Evolutionary conservation across 2,329 filamentous ascomycete species (phyloP).

Genomic region (Fusarium brachygibbosum): DNA sequence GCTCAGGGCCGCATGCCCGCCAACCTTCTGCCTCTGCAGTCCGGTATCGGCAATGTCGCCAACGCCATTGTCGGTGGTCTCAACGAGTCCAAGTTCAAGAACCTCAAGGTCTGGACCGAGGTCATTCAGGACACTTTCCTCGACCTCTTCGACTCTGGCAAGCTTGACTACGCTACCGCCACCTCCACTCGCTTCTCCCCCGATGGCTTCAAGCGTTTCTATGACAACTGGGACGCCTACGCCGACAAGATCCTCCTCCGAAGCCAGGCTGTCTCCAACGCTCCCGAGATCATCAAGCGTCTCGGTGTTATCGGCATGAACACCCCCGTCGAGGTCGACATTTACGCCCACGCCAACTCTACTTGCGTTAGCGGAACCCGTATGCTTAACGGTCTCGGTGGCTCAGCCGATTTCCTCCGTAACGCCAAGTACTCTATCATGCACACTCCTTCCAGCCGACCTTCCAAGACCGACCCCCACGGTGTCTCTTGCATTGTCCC

Average conservation of each 20-base stretch:
- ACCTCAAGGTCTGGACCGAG: conserved; percentile 94
- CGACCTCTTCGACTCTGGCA: conserved; percentile 89
- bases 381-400: conserved; percentile 88
- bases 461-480: conserved; percentile 84
- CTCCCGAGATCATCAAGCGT: conserved; percentile 88
- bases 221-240: conserved; percentile 85
- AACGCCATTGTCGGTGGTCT: conserved; percentile 91
- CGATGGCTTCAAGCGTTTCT: conserved; percentile 92
- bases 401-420: conserved; percentile 85
- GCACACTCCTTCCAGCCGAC: conserved; percentile 88
- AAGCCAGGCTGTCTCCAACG: conserved; percentile 90
- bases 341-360: conserved; percentile 92
- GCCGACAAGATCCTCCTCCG: conserved; percentile 86
- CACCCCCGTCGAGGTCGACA: conserved; percentile 93
- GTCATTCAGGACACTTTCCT: conserved; percentile 94
- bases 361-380: conserved; percentile 90
- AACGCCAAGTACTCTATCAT: conserved; percentile 89
- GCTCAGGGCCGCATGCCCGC: conserved; percentile 79
- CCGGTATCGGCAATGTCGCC: conserved; percentile 92
- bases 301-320: conserved; percentile 95
- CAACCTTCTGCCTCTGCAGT: conserved; percentile 85
- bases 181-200: conserved; percentile 93
- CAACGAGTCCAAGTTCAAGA: conserved; percentile 83
- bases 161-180: conserved; percentile 89
- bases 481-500: conserved; percentile 92